phyloP scores from a whole-genome alignment of 2,329 filamentous ascomycete species.

The Stachybotrys chlorohalonatus region DNA sequence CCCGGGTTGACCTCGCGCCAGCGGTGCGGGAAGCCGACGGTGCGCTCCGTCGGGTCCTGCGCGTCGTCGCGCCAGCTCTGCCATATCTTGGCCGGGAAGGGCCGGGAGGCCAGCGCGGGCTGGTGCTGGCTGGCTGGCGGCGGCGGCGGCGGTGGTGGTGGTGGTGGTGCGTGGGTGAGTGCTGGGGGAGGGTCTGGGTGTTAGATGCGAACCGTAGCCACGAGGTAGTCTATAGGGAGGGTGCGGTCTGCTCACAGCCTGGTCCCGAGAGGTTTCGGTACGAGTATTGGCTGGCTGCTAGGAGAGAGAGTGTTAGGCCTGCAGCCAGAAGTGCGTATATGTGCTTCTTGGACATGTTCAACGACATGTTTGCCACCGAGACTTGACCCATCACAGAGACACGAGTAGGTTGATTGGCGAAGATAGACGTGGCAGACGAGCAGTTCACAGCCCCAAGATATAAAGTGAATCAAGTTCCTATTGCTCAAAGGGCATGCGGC shows the following conservation, averaged over 20 bases:
- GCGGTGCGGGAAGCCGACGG: constrained; percentile 16
- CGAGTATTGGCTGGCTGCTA: neutral
- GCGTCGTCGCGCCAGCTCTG: constrained; percentile 21
- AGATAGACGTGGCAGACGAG: too few species aligned
- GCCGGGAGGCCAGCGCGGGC: neutral
- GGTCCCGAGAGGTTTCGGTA: neutral
- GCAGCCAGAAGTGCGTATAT: neutral
- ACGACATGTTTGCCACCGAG: too few species aligned
- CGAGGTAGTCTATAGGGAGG: too few species aligned
- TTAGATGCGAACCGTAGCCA: neutral
- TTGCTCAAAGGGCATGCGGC: too few species aligned
- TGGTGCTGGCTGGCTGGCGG: neutral
- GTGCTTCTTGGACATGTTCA: neutral
- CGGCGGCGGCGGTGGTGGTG: neutral
- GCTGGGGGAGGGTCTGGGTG: neutral
- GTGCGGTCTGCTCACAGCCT: neutral
- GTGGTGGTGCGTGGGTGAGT: neutral
- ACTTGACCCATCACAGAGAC: too few species aligned
- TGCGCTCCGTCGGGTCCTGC: constrained; percentile 15
- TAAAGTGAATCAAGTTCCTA: too few species aligned
- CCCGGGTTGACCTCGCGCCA: constrained; percentile 13
- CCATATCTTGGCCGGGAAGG: constrained; percentile 18
- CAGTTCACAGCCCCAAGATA: too few species aligned
- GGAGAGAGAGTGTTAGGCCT: neutral
- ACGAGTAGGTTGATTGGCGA: too few species aligned